Conservation (phyloP, 768 basidiomycete genomes). For the Tremella fuciformis region DNA sequence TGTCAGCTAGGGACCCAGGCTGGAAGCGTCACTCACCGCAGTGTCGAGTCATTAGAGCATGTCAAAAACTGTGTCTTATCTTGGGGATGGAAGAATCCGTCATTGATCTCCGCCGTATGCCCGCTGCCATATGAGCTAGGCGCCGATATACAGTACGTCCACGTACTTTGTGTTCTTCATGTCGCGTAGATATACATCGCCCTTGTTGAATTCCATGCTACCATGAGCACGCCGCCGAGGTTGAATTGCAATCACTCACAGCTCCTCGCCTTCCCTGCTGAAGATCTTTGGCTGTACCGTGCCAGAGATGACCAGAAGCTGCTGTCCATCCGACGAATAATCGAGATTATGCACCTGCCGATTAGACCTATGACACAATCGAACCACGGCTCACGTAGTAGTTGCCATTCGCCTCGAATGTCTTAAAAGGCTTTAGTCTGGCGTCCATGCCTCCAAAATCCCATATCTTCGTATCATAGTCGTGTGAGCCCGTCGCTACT, state of each 20-base stretch:
- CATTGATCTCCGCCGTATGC: conserved; percentile 85
- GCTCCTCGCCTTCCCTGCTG: conserved; percentile 86
- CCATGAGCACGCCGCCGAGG: conserved; percentile 11
- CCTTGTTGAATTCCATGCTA: conserved; percentile 65
- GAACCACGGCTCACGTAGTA: conserved; percentile 66
- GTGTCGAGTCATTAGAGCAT: conserved; percentile 89
- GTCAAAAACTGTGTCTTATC: conserved; percentile 82
- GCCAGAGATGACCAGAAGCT: conserved; percentile 82
- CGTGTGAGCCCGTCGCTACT: conserved; percentile 84
- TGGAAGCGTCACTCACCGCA: conserved; percentile 60
- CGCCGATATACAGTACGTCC: background rate
- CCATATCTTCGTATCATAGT: conserved; percentile 98
- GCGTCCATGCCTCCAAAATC: conserved; percentile 98
- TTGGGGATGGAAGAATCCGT: conserved; percentile 91
- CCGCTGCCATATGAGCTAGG: conserved; percentile 61
- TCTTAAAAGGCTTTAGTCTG: conserved; percentile 86
- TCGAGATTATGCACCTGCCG: conserved; percentile 83
- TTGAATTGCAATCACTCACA: conserved; percentile 57
- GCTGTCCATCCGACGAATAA: conserved; percentile 81
- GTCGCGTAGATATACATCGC: conserved; percentile 96
- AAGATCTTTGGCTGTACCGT: conserved; percentile 84
- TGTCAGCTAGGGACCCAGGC: conserved; percentile 13
- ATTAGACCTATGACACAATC: conserved; percentile 6
- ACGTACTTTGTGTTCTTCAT: conserved; percentile 97
- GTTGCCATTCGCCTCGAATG: conserved; percentile 89